These are phyloP conservation scores for Corymbia citriodora DNA, from an alignment of 441 rosid species.

Conservation along the genomic window DNA sequence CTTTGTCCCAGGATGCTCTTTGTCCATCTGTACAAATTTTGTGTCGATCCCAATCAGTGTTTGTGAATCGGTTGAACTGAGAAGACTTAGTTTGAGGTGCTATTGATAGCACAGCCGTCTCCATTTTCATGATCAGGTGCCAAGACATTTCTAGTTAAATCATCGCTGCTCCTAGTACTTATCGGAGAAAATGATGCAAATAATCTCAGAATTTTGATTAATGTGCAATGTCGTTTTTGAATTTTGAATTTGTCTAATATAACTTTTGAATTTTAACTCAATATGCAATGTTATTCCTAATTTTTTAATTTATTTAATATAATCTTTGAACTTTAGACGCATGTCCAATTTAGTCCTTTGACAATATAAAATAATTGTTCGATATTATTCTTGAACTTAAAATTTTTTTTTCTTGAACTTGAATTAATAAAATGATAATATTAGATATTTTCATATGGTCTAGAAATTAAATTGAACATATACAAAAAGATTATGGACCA, in stretches of 20 bases:
- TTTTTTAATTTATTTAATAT: background rate
- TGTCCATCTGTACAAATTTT: background rate
- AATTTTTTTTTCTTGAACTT: background rate
- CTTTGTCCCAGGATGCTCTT: background rate
- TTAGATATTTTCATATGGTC: background rate
- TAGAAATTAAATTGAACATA: background rate
- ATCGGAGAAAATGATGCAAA: background rate
- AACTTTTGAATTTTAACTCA: too few species aligned
- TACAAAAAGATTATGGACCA: background rate
- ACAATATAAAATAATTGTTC: background rate
- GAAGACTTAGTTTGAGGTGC: background rate
- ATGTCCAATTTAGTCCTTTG: background rate
- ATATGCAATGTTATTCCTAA: rapidly evolving
- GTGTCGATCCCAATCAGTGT: background rate
- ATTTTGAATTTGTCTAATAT: too few species aligned
- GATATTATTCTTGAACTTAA: background rate
- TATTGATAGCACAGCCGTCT: background rate
- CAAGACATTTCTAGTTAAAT: background rate
- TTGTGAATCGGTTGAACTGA: background rate
- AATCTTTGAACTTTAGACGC: background rate
- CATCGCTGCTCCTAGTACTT: background rate
- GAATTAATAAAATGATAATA: background rate
- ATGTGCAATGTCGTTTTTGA: background rate
- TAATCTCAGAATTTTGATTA: background rate
- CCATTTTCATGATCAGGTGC: background rate